These are phyloP conservation scores for Eimeria tenella DNA, from an alignment of 169 alveolate species.

Conservation along the genomic window DNA sequence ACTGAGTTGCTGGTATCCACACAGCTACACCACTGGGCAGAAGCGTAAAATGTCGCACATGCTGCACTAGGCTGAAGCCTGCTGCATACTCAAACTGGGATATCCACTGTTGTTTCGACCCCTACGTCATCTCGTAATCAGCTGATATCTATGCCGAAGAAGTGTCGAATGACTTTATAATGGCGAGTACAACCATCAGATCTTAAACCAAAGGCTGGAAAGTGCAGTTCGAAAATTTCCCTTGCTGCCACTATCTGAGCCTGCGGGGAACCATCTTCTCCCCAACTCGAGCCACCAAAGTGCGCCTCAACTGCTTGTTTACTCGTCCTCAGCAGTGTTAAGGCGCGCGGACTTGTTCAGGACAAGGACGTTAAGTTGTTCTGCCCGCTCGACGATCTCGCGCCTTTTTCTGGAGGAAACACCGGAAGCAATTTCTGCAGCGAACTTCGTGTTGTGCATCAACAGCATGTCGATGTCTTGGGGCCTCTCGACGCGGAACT, in stretches of 20 bases:
- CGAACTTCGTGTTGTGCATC: constrained; percentile 97
- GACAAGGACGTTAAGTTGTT: constrained; percentile 94
- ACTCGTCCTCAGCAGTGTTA: constrained; percentile 77
- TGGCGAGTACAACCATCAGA: not conserved
- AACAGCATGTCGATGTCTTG: constrained; percentile 95
- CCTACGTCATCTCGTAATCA: too few species aligned
- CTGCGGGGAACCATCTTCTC: not conserved
- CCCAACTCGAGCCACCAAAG: constrained; percentile 1
- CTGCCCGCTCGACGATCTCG: constrained; percentile 96
- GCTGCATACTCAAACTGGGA: too few species aligned
- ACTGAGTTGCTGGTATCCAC: too few species aligned
- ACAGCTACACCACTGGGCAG: too few species aligned
- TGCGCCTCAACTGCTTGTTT: constrained; percentile 30
- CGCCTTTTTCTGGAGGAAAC: constrained; percentile 95
- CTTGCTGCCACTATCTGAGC: not conserved
- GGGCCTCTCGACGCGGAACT: constrained; percentile 91
- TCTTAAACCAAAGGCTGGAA: constrained; percentile 42
- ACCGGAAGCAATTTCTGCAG: constrained; percentile 96
- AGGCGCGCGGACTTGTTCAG: constrained; percentile 87
- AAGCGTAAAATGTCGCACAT: too few species aligned
- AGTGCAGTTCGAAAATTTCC: not conserved
- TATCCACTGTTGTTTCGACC: too few species aligned
- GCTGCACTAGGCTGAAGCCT: too few species aligned
- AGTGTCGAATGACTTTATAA: not conserved
- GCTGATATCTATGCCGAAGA: not conserved